These are phyloP conservation scores for Debaryomyces subglobosus DNA, from an alignment of 1,139 yeast species.

Conservation along the genomic window DNA sequence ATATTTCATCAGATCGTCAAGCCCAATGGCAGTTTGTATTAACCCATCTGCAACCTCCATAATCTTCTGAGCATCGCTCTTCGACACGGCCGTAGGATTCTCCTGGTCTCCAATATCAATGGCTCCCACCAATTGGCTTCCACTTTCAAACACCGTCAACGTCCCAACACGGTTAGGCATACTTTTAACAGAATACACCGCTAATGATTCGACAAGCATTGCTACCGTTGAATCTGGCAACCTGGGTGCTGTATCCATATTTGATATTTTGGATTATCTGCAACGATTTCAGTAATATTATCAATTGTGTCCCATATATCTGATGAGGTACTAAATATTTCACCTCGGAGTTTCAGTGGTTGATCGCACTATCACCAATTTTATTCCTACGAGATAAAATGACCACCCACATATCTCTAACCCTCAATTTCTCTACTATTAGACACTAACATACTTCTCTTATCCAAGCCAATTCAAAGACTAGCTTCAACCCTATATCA, in stretches of 20 bases:
- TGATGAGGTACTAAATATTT: not conserved
- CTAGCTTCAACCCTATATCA: not conserved
- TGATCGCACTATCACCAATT: not conserved
- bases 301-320: not conserved
- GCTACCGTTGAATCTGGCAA: conserved; percentile 9
- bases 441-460: not conserved
- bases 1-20: not conserved
- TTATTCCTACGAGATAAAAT: not conserved
- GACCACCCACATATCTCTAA: not conserved
- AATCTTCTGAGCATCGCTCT: not conserved
- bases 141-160: conserved; percentile 2
- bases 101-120: not conserved
- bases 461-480: not conserved
- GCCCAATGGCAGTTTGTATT: not conserved
- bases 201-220: conserved; percentile 7
- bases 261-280: not conserved
- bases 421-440: not conserved
- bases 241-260: conserved; percentile 4
- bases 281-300: not conserved
- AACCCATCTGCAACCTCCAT: not conserved
- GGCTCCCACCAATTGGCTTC: conserved; percentile 4
- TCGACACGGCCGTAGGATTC: not conserved
- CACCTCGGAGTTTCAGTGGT: not conserved
- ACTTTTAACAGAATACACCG: conserved; percentile 1
- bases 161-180: not conserved